Percentiles rank a stretch among this genome's conserved stretches.
Conservation (phyloP, 306 rosid species). For the Lagenaria siceraria region DNA sequence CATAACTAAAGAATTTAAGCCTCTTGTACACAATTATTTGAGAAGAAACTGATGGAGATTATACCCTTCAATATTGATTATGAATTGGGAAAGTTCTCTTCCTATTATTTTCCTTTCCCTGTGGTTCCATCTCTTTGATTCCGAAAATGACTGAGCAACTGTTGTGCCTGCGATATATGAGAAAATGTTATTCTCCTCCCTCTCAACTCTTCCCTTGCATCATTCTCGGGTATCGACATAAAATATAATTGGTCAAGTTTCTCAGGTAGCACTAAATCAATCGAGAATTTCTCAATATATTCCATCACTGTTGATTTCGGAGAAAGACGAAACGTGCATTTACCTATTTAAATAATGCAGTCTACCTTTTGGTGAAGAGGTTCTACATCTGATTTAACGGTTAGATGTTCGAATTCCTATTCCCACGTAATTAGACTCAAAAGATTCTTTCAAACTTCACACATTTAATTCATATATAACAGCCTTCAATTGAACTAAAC, state of each 20-base stretch:
- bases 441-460: not conserved
- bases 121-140: slow-evolving; percentile 55
- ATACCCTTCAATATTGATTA: not conserved
- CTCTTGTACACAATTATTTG: not conserved
- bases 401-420: not conserved
- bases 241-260: not conserved
- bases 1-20: slow-evolving; percentile 32
- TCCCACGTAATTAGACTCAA: not conserved
- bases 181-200: not conserved
- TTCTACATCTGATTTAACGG: not conserved
- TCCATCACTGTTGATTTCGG: not conserved
- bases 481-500: not conserved
- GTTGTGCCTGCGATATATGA: slow-evolving; percentile 60
- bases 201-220: not conserved
- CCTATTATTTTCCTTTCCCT: slow-evolving; percentile 56
- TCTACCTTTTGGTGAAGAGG: not conserved
- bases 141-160: slow-evolving; percentile 86
- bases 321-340: not conserved
- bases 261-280: not conserved
- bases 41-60: not conserved
- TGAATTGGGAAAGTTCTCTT: slow-evolving; percentile 8
- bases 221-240: not conserved
- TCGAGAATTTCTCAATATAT: not conserved
- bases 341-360: not conserved
- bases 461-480: not conserved